phyloP scores from a whole-genome alignment of 75 land plant species.

The Sequoiadendron giganteum region DNA sequence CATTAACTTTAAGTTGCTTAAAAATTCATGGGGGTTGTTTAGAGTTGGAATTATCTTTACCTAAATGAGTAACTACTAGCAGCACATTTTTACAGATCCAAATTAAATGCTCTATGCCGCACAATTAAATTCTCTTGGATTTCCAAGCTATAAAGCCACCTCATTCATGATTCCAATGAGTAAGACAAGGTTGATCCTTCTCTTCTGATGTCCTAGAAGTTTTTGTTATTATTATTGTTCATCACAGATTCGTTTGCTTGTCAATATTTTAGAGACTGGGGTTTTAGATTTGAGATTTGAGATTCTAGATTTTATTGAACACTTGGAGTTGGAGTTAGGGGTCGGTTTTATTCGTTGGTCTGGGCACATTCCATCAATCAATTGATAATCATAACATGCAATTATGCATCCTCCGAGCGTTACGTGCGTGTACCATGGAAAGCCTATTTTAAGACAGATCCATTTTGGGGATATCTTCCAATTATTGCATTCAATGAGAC shows the following conservation, averaged over 20 bases:
- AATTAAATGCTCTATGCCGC: too few species aligned
- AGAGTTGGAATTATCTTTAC: too few species aligned
- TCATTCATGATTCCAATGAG: not conserved
- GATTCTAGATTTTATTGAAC: not conserved
- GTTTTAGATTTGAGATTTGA: not conserved
- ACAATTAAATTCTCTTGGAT: too few species aligned
- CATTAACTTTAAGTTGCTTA: too few species aligned
- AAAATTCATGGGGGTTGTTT: too few species aligned
- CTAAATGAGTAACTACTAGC: too few species aligned
- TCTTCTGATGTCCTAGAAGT: not conserved
- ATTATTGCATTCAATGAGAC: too few species aligned
- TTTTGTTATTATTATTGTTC: not conserved
- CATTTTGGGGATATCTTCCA: too few species aligned
- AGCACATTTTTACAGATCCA: too few species aligned
- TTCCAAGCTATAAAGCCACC: conserved; percentile 3
- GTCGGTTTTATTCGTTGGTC: not conserved
- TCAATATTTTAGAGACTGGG: not conserved
- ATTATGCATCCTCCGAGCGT: not conserved
- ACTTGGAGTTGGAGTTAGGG: not conserved
- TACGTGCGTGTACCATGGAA: not conserved
- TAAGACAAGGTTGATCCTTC: not conserved
- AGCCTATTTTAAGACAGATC: not conserved
- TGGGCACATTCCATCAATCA: conserved; percentile 4
- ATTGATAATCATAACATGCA: not conserved
- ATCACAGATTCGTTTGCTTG: not conserved